Evolutionary conservation across 306 rosid genomes (phyloP).

Genomic region (Prunus padus): DNA sequence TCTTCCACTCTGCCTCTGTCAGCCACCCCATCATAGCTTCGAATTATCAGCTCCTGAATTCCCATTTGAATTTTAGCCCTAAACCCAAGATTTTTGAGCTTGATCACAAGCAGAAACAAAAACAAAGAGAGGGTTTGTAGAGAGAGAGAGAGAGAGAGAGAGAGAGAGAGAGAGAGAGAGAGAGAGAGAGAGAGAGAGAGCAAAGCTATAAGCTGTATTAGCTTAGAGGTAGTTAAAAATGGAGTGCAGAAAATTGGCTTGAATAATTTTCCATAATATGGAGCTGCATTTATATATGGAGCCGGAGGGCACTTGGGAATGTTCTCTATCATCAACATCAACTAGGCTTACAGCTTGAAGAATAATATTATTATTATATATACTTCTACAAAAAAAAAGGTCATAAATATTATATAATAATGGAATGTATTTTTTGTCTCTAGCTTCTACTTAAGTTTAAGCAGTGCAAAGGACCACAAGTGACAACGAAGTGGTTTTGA

Average conservation of each 20-base stretch:
- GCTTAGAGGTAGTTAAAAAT: neutral
- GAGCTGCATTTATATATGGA: slow-evolving; percentile 41
- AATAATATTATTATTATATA: slow-evolving; percentile 30
- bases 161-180: no score
- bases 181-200: slow-evolving; percentile 24
- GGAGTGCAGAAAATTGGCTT: neutral
- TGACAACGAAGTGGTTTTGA: no score
- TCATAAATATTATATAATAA: slow-evolving; percentile 30
- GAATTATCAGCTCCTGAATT: slow-evolving; percentile 41
- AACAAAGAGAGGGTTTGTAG: slow-evolving; percentile 7
- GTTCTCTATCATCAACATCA: slow-evolving; percentile 47
- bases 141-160: no score
- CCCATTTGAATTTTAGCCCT: slow-evolving; percentile 15
- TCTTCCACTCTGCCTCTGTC: slow-evolving; percentile 75
- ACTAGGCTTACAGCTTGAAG: slow-evolving; percentile 32
- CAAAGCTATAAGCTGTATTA: neutral
- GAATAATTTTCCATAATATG: slow-evolving; percentile 6
- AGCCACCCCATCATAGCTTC: slow-evolving; percentile 58
- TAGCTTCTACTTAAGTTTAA: slow-evolving; percentile 14
- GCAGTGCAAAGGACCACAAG: neutral
- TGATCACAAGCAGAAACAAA: neutral
- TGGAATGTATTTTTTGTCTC: slow-evolving; percentile 64
- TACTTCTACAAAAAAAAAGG: slow-evolving; percentile 37
- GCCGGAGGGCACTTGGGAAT: slow-evolving; percentile 38
- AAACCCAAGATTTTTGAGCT: neutral